Evolutionary conservation across 2,329 filamentous ascomycete species (phyloP).

Genomic region (Calonectria leucothoes): DNA sequence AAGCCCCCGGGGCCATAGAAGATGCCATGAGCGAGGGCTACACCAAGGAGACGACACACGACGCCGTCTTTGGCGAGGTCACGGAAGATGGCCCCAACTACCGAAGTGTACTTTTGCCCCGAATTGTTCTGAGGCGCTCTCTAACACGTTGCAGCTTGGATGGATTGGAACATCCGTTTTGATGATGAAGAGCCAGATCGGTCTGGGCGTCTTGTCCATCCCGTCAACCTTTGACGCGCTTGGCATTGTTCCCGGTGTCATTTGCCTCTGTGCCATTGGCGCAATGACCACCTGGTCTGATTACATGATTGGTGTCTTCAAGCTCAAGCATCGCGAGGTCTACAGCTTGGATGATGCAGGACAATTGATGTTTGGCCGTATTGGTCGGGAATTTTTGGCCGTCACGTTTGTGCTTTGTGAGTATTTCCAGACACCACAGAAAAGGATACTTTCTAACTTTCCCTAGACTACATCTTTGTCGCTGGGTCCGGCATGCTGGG

Average conservation of each 20-base stretch:
- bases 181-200: slow-evolving; percentile 60
- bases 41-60: not conserved
- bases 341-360: slow-evolving; percentile 66
- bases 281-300: slow-evolving; percentile 59
- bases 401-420: slow-evolving; percentile 48
- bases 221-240: slow-evolving; percentile 56
- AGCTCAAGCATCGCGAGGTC: slow-evolving; percentile 59
- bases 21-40: not conserved
- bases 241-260: slow-evolving; percentile 58
- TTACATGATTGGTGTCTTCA: slow-evolving; percentile 61
- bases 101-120: not conserved
- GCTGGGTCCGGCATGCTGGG: slow-evolving; percentile 15
- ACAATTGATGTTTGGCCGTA: slow-evolving; percentile 57
- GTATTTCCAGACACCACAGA: not conserved
- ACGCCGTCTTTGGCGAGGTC: slow-evolving; percentile 8
- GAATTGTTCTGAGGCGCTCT: not conserved
- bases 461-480: slow-evolving; percentile 4
- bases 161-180: slow-evolving; percentile 55
- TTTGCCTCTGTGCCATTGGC: slow-evolving; percentile 52
- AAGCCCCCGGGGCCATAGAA: not conserved
- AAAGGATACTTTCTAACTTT: not conserved
- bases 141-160: slow-evolving; percentile 43
- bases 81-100: slow-evolving; percentile 9
- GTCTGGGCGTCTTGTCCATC: slow-evolving; percentile 59
- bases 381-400: slow-evolving; percentile 56